These are phyloP conservation scores for Poa annua DNA, from an alignment of 176 grass and related monocot species.

Conservation along the genomic window DNA sequence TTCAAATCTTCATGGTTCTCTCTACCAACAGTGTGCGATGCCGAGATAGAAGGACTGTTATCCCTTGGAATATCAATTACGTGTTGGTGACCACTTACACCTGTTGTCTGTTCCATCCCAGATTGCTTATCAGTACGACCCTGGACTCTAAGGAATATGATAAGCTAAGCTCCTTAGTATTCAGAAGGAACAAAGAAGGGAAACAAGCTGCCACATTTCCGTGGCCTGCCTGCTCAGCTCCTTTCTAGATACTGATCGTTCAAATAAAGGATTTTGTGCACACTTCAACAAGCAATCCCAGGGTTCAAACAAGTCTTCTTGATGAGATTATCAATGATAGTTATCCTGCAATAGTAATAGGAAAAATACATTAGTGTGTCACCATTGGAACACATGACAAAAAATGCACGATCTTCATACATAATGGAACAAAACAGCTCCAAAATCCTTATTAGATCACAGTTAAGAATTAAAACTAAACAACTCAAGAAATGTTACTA, in stretches of 20 bases:
- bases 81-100: conserved; percentile 59
- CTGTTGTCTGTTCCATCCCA: conserved; percentile 60
- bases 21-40: conserved; percentile 41
- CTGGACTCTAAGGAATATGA: conserved; percentile 35
- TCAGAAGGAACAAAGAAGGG: conserved; percentile 32
- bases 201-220: conserved; percentile 31
- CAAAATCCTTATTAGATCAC: neutral
- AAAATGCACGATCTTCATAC: neutral
- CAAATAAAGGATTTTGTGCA: neutral
- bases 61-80: conserved; percentile 72
- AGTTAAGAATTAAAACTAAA: neutral
- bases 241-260: conserved; percentile 7
- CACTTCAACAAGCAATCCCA: conserved; percentile 26
- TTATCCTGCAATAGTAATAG: conserved; percentile 24
- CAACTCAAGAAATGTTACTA: neutral
- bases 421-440: neutral
- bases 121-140: conserved; percentile 31
- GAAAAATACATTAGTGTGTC: conserved; percentile 13
- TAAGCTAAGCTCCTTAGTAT: conserved; percentile 24
- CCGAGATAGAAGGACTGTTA: conserved; percentile 47
- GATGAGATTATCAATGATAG: conserved; percentile 19
- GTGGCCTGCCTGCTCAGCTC: neutral
- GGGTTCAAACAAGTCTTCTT: conserved; percentile 7
- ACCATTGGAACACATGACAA: neutral
- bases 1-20: conserved; percentile 52